Evolutionary conservation across 2,329 filamentous ascomycete genomes (phyloP), one percentile per base, ranked within the genome.

Genomic region (Ophiocordyceps camponoti-floridani): DNA sequence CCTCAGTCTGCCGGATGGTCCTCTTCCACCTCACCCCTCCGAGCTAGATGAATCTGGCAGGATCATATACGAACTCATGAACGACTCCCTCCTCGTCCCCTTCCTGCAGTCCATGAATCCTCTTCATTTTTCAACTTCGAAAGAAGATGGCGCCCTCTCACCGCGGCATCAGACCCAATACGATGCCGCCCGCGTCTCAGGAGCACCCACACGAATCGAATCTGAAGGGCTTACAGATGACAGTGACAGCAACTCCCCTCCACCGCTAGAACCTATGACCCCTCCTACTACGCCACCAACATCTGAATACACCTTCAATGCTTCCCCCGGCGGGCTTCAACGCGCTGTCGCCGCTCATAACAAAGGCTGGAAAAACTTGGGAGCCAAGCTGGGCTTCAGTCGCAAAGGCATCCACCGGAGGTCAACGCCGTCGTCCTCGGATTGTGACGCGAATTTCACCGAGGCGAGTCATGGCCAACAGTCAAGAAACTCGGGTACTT

Each of bases 11-110:
- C 53, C 57, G 7, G 55, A 47, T 35, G 69, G 82, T 38, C 72
- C 77, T 8, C 65, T 69, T 0, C 86, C 89, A 7, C 82, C 81
- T 5, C 66, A 77, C 47, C 88, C 91, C 1, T 75, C 80, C 38
- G 75, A 79, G 45, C 69, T 98, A 14, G 82, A 93, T 48, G 75
- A 84, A 43, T 87, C 91, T 18, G 83, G 94, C 23, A 74, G 75
- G 49, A 93, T 94, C 48, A 84, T 95, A 38, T 88, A 89, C 60
- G 91, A 96, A 53, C 69, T 98, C 46, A 96, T 98, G 88, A 93
- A 94, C 54, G 91, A 96, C 59, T 95, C 88, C 4, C 84, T 96
- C 0, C 70, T 96, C 44, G 79, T 94, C 1, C 88, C 89, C 0
- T 98, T 96, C 58, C 71, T 96, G 45, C 89, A 94, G 49, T 74